phyloP scores from a whole-genome alignment of 805 yeast species.

The Lipomyces spencermartinsiae region DNA sequence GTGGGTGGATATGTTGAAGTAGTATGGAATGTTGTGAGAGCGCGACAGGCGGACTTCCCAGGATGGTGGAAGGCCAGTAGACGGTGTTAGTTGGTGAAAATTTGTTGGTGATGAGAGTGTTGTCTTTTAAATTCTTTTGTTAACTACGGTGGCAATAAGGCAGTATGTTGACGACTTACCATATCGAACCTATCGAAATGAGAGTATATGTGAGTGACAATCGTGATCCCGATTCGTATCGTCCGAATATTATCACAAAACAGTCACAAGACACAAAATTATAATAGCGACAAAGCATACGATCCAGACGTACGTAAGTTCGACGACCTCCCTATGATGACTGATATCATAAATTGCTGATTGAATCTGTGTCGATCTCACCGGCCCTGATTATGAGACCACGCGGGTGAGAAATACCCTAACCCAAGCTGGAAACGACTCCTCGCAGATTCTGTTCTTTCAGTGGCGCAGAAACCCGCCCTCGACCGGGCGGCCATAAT shows the following conservation, averaged over 20 bases:
- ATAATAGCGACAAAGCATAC: not conserved
- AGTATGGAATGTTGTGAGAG: constrained; percentile 86
- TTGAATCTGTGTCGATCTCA: no score
- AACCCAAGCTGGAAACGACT: no score
- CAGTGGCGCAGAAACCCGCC: no score
- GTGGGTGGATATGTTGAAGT: constrained; percentile 68
- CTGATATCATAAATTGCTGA: no score
- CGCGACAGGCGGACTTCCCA: constrained; percentile 85
- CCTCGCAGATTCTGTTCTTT: no score
- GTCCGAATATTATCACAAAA: not conserved
- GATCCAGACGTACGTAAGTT: not conserved
- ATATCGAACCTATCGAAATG: not conserved
- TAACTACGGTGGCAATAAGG: not conserved
- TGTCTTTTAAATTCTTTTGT: not conserved
- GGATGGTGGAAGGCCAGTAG: constrained; percentile 78
- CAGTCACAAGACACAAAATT: not conserved
- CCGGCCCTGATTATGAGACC: no score
- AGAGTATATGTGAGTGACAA: not conserved
- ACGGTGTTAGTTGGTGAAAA: not conserved
- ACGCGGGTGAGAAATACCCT: no score
- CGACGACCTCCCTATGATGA: no score
- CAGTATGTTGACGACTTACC: not conserved
- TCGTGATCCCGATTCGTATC: not conserved
- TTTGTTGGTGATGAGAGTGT: not conserved
- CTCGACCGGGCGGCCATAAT: no score